A percentile compares a stretch with the other conserved stretches of the same genome.
phyloP scores from a whole-genome alignment of 176 grass and related monocot genomes.

The Raddia guianensis region DNA sequence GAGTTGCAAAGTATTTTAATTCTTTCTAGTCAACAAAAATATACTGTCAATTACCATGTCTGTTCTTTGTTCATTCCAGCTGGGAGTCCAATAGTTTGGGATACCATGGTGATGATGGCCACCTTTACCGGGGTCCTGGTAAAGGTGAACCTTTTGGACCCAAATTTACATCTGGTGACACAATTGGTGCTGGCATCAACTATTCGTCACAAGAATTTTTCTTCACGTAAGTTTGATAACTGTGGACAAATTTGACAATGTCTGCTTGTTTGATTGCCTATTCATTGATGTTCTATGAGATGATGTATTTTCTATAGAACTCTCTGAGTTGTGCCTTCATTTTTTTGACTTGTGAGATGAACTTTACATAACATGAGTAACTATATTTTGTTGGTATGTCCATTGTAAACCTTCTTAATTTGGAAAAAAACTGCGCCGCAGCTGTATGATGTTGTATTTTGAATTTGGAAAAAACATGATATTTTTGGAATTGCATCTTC shows the following conservation, averaged over 20 bases:
- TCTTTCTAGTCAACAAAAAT: conserved; percentile 1
- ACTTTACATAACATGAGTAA: background rate
- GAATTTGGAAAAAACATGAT: conserved; percentile 22
- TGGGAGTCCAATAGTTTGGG: conserved; percentile 93
- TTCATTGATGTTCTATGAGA: conserved; percentile 15
- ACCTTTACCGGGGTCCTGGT: conserved; percentile 60
- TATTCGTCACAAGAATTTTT: conserved; percentile 82
- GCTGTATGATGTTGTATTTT: background rate
- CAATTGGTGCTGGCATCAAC: conserved; percentile 87
- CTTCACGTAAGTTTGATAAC: conserved; percentile 82
- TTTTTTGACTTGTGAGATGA: conserved; percentile 1
- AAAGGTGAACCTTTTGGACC: conserved; percentile 84
- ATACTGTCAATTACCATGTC: background rate
- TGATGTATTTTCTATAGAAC: background rate
- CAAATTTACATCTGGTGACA: conserved; percentile 87
- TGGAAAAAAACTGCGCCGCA: background rate
- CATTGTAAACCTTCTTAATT: background rate
- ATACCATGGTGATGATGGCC: conserved; percentile 93
- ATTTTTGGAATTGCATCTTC: conserved; percentile 30
- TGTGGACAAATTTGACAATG: background rate
- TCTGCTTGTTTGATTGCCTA: conserved; percentile 24
- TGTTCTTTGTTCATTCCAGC: conserved; percentile 52
- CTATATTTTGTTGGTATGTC: background rate
- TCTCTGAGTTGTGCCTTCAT: background rate
- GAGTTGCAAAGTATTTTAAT: conserved; percentile 27